Conservation (phyloP, 768 basidiomycete species). For the Tulasnella sp. region DNA sequence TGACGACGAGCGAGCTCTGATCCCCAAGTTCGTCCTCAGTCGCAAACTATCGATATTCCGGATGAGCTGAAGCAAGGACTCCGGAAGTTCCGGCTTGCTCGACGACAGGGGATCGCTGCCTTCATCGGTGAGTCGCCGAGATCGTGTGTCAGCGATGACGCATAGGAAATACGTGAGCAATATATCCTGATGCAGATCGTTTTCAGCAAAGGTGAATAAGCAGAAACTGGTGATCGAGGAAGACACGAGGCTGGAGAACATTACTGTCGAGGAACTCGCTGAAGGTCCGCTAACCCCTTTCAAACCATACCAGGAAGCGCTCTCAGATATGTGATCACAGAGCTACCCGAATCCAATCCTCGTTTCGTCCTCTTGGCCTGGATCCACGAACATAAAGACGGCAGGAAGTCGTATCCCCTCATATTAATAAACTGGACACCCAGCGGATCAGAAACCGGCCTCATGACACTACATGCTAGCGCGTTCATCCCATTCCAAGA, state of each 20-base stretch:
- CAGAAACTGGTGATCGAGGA: conserved; percentile 67
- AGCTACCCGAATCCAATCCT: conserved; percentile 78
- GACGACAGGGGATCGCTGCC: conserved; percentile 49
- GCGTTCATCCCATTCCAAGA: conserved; percentile 68
- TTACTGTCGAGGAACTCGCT: conserved; percentile 73
- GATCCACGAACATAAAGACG: conserved; percentile 67
- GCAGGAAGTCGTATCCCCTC: conserved; percentile 73
- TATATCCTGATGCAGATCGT: not conserved
- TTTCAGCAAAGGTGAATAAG: conserved; percentile 81
- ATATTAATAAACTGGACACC: conserved; percentile 87
- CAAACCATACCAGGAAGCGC: not conserved
- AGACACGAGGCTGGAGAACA: conserved; percentile 65
- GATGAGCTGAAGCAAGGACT: conserved; percentile 63
- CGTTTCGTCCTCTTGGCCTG: conserved; percentile 79
- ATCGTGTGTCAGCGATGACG: not conserved
- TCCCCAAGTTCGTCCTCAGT: conserved; percentile 29
- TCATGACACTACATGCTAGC: conserved; percentile 74
- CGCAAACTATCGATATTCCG: conserved; percentile 77
- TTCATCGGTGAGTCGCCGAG: conserved; percentile 33
- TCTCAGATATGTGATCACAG: conserved; percentile 30
- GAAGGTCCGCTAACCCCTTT: conserved; percentile 44
- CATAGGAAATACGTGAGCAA: not conserved
- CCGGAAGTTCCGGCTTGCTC: conserved; percentile 70
- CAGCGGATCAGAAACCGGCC: conserved; percentile 56
- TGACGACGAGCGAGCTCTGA: not conserved